Percentiles rank a stretch among this genome's conserved stretches.
Conservation (phyloP, 345 rosid species). For the Firmiana major region DNA sequence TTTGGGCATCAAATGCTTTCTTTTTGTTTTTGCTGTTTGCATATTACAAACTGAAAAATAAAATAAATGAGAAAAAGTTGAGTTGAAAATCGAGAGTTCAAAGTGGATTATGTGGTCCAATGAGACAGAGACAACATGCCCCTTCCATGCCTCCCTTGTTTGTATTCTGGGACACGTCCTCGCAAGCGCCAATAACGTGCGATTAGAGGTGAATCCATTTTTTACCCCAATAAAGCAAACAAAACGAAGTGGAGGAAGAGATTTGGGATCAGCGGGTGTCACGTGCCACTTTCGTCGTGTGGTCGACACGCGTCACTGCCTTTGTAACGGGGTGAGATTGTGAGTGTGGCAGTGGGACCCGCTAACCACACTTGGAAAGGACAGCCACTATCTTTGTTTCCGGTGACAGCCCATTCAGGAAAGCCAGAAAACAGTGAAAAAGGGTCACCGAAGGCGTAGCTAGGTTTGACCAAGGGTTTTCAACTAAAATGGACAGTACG, state of each 20-base stretch:
- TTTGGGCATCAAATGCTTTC: too few species aligned
- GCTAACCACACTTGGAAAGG: not conserved
- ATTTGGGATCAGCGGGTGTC: conserved; percentile 2
- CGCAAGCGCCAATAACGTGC: not conserved
- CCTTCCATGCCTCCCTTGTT: not conserved
- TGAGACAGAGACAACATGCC: not conserved
- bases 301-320: conserved; percentile 3
- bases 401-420: not conserved
- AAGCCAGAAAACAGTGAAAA: not conserved
- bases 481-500: not conserved
- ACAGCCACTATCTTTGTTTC: not conserved
- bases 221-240: not conserved
- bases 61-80: not conserved
- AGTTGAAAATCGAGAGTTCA: not conserved
- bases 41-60: too few species aligned
- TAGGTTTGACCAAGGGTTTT: not conserved
- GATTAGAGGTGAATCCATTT: not conserved
- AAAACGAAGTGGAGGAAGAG: not conserved
- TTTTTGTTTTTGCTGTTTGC: too few species aligned
- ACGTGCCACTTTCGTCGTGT: conserved; percentile 8
- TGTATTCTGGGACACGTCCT: not conserved
- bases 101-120: not conserved
- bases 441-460: not conserved
- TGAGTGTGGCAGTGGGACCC: not conserved
- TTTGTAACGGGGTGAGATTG: not conserved